These are phyloP conservation scores for Prinsepia uniflora DNA, from an alignment of 306 rosid species.

Conservation along the genomic window DNA sequence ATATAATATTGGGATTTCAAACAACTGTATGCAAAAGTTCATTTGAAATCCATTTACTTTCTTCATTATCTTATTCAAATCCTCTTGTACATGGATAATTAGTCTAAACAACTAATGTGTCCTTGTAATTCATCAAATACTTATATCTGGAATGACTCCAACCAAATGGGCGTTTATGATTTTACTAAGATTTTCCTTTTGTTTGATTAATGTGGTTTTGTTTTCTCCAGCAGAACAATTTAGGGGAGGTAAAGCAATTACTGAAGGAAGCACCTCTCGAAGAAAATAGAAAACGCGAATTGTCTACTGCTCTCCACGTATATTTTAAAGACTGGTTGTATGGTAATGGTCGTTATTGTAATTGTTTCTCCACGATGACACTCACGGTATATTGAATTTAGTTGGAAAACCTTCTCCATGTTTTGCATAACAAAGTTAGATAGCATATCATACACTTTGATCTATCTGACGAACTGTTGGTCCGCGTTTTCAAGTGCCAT, in stretches of 20 bases:
- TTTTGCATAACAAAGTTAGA: background rate
- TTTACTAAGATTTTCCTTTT: slow-evolving; percentile 16
- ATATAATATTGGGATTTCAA: too few relatives aligned
- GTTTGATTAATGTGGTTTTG: slow-evolving; percentile 12
- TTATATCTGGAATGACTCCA: too few relatives aligned
- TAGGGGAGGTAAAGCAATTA: slow-evolving; percentile 69
- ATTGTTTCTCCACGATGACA: slow-evolving; percentile 1
- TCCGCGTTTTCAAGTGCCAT: background rate
- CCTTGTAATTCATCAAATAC: too few relatives aligned
- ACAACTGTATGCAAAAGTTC: too few relatives aligned
- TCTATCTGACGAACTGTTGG: background rate
- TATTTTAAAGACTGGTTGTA: slow-evolving; percentile 97
- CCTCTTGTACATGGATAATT: too few relatives aligned
- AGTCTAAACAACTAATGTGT: too few relatives aligned
- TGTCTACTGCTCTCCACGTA: slow-evolving; percentile 85
- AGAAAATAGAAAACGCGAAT: slow-evolving; percentile 78
- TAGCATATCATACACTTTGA: background rate
- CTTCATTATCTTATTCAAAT: too few relatives aligned
- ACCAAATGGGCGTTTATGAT: background rate
- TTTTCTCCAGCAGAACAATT: slow-evolving; percentile 57
- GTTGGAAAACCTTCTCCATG: background rate
- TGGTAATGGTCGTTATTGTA: slow-evolving; percentile 41
- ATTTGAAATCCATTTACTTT: too few relatives aligned
- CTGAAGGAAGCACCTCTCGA: slow-evolving; percentile 84
- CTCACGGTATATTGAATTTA: background rate